These are phyloP conservation scores for Piromyces finnis DNA, from an alignment of 192 early-diverging fungal genomes.

Conservation along the genomic window DNA sequence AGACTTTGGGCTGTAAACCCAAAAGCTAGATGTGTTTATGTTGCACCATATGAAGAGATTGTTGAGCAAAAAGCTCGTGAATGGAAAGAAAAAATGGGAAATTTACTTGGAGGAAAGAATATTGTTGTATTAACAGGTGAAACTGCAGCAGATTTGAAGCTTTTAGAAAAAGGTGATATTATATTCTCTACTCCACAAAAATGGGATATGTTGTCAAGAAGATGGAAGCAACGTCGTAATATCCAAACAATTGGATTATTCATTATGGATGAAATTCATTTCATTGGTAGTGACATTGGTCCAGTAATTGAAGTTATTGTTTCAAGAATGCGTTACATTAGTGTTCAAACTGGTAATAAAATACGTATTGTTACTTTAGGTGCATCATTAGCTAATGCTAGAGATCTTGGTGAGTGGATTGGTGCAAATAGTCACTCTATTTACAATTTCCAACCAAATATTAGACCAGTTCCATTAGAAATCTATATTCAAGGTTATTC, in stretches of 20 bases:
- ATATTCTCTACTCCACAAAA: conserved; percentile 72
- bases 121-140: conserved; percentile 84
- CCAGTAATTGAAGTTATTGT: conserved; percentile 86
- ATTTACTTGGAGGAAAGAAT: conserved; percentile 67
- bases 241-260: conserved; percentile 78
- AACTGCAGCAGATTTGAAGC: conserved; percentile 68
- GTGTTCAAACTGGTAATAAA: conserved; percentile 48
- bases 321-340: conserved; percentile 84
- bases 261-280: conserved; percentile 85
- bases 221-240: conserved; percentile 89
- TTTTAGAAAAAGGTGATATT: conserved; percentile 80
- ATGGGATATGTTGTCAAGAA: conserved; percentile 87
- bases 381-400: conserved; percentile 84
- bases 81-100: conserved; percentile 68
- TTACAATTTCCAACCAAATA: conserved; percentile 91
- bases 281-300: conserved; percentile 78
- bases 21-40: conserved; percentile 61
- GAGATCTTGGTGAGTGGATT: conserved; percentile 96
- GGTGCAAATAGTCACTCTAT: conserved; percentile 52
- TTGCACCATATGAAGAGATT: conserved; percentile 76
- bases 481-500: conserved; percentile 86
- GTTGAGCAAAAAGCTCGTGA: conserved; percentile 54
- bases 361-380: conserved; percentile 87
- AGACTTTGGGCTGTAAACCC: conserved; percentile 55
- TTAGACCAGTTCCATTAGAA: conserved; percentile 84